A percentile compares a stretch with the other conserved stretches of the same genome.
Conservation (phyloP, 345 rosid genomes). For the Camelina hispida region DNA sequence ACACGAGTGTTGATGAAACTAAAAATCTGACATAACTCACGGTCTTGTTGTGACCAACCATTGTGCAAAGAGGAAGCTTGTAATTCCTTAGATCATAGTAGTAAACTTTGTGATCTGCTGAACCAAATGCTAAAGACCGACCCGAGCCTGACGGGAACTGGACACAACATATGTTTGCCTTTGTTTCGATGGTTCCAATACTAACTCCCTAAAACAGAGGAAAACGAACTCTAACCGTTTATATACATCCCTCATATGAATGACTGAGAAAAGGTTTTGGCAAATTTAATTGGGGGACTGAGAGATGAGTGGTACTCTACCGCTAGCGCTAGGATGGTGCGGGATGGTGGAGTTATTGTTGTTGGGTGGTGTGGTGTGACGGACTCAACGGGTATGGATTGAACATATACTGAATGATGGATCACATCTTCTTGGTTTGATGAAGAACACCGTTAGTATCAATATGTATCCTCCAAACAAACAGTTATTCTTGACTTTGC, state of each 20-base stretch:
- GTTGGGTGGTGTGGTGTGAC: too few relatives aligned
- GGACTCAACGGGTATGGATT: too few relatives aligned
- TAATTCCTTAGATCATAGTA: conserved; percentile 88
- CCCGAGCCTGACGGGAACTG: conserved; percentile 80
- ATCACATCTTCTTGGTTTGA: too few relatives aligned
- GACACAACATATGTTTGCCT: conserved; percentile 91
- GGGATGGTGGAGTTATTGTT: too few relatives aligned
- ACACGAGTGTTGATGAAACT: conserved; percentile 72
- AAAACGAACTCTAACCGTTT: conserved; percentile 49
- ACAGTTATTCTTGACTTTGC: too few relatives aligned
- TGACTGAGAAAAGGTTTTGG: too few relatives aligned
- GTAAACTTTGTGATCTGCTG: conserved; percentile 90
- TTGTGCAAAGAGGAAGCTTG: conserved; percentile 77
- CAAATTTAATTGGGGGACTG: too few relatives aligned
- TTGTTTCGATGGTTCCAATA: conserved; percentile 77
- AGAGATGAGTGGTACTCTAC: too few relatives aligned
- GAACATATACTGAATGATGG: too few relatives aligned
- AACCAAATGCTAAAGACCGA: conserved; percentile 86
- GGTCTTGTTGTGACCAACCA: conserved; percentile 75
- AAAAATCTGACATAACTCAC: conserved; percentile 93
- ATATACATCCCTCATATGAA: conserved; percentile 36
- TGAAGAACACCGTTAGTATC: too few relatives aligned
- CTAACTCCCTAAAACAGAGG: conserved; percentile 73
- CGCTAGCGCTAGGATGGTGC: too few relatives aligned
- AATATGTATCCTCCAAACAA: too few relatives aligned